phyloP scores from a whole-genome alignment of 2,329 filamentous ascomycete genomes.

The Aspergillus caelatus region DNA sequence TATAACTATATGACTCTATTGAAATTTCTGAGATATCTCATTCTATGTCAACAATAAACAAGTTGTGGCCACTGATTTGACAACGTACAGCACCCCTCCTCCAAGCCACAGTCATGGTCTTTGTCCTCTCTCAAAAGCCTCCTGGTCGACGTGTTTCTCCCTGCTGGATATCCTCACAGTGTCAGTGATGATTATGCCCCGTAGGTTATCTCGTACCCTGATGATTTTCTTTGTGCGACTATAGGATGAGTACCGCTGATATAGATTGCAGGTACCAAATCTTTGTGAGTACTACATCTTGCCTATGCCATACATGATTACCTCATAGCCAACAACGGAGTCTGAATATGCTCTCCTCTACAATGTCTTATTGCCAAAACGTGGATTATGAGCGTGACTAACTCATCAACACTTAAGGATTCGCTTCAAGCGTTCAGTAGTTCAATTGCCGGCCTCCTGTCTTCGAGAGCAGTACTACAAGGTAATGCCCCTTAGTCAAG shows the following conservation, averaged over 20 bases:
- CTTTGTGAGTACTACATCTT: slow-evolving; percentile 55
- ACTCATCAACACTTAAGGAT: slow-evolving; percentile 30
- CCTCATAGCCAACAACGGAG: not conserved
- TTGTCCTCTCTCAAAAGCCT: slow-evolving; percentile 34
- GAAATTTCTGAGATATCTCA: not conserved
- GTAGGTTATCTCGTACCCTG: slow-evolving; percentile 42
- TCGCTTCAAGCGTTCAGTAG: slow-evolving; percentile 47
- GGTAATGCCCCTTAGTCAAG: slow-evolving; percentile 42
- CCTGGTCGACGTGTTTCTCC: slow-evolving; percentile 75
- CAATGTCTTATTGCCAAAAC: not conserved
- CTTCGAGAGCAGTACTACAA: slow-evolving; percentile 80
- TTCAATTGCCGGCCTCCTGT: slow-evolving; percentile 60
- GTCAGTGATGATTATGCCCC: slow-evolving; percentile 83
- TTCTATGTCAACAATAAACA: not conserved
- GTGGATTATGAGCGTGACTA: not conserved
- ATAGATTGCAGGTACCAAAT: slow-evolving; percentile 62
- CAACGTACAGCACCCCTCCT: slow-evolving; percentile 18
- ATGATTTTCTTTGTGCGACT: too few relatives aligned
- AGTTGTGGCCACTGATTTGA: not conserved
- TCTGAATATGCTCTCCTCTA: not conserved
- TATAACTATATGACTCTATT: not conserved
- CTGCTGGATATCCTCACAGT: slow-evolving; percentile 83
- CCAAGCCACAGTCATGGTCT: slow-evolving; percentile 26
- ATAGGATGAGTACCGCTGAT: slow-evolving; percentile 15
- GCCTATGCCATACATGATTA: not conserved